Percentiles rank a stretch among this genome's conserved stretches.
Conservation (phyloP, 495 filamentous ascomycete species). For the Jackrogersella minutella region DNA sequence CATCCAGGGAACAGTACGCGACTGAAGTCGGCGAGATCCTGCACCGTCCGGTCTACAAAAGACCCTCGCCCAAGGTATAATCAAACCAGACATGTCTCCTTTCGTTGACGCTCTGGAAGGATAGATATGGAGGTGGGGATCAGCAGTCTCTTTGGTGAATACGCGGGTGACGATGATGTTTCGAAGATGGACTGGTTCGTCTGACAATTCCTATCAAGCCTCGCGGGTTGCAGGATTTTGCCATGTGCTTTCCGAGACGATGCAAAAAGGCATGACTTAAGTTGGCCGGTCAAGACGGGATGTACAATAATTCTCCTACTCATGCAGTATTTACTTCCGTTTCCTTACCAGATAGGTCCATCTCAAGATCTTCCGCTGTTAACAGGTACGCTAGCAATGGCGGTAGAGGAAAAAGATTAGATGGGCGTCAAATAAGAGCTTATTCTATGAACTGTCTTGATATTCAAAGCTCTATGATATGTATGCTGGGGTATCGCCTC, state of each 20-base stretch:
- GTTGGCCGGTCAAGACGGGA: conserved; percentile 1
- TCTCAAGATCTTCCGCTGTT: neutral
- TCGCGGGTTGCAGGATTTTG: conserved; percentile 1
- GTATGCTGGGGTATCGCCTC: neutral
- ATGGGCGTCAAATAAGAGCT: neutral
- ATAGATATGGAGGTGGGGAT: neutral
- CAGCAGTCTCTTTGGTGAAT: neutral
- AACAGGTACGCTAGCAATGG: neutral
- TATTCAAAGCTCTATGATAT: neutral
- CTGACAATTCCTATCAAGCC: conserved; percentile 8
- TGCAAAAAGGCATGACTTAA: neutral
- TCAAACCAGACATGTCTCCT: neutral
- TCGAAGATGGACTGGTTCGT: conserved; percentile 2
- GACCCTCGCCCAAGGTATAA: neutral
- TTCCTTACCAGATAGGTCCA: neutral
- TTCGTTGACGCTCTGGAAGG: neutral
- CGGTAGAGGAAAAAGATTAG: neutral
- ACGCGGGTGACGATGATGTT: neutral
- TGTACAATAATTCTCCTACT: conserved; percentile 26
- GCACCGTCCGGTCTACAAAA: neutral
- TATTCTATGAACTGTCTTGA: neutral
- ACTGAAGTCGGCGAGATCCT: conserved; percentile 30
- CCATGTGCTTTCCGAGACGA: conserved; percentile 6
- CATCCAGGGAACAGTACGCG: conserved; percentile 24
- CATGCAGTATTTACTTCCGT: neutral